Conservation (phyloP, 176 grass and related monocot species). For the Dactylis glomerata region DNA sequence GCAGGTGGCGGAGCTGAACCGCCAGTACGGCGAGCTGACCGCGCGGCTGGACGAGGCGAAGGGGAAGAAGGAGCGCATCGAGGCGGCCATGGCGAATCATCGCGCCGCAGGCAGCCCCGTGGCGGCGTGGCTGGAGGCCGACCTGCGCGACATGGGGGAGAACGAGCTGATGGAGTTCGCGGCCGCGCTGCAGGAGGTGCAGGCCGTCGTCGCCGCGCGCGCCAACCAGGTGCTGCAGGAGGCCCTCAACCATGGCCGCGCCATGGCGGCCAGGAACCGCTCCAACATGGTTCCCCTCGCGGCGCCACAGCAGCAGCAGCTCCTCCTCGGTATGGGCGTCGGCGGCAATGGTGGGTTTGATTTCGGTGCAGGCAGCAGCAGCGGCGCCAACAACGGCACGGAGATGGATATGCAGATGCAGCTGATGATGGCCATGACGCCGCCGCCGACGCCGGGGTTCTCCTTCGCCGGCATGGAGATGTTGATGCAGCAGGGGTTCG, state of each 20-base stretch:
- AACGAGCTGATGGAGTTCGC: background rate
- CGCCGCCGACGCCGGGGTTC: background rate
- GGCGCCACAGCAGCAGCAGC: background rate
- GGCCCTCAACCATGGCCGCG: background rate
- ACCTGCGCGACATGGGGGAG: background rate
- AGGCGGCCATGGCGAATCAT: conserved; percentile 2
- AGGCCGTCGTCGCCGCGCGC: background rate
- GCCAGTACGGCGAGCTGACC: conserved; percentile 15
- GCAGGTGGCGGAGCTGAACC: conserved; percentile 8
- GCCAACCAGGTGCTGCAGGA: background rate
- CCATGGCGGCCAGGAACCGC: background rate
- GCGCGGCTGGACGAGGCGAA: conserved; percentile 1
- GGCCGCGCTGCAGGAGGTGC: background rate
- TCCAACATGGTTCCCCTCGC: background rate
- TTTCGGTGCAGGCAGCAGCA: background rate
- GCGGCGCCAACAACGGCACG: background rate
- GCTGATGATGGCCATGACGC: background rate
- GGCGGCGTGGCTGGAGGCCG: background rate
- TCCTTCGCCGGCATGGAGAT: background rate
- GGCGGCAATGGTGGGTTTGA: background rate
- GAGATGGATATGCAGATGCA: background rate
- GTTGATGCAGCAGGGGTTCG: background rate
- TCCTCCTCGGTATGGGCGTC: background rate
- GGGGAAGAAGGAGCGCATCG: conserved; percentile 3
- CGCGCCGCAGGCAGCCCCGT: background rate